A percentile compares a stretch with the other conserved stretches of the same genome.
phyloP scores from a whole-genome alignment of 768 basidiomycete species.

The Naganishia vaughanmartiniae region DNA sequence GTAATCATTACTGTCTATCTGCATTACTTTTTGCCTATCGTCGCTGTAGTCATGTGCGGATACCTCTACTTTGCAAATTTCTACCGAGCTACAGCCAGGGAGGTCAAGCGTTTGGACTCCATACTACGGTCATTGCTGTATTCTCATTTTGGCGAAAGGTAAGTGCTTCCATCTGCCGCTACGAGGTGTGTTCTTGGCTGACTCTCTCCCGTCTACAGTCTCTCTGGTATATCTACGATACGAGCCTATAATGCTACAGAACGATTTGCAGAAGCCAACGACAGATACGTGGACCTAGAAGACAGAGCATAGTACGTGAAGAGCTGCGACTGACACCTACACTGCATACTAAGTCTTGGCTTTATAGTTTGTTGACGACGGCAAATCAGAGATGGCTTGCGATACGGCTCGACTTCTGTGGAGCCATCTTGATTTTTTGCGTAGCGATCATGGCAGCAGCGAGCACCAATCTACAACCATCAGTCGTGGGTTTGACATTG shows the following conservation, averaged over 20 bases:
- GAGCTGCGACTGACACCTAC: too few species aligned
- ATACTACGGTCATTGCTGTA: constrained; percentile 81
- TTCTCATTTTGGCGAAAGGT: constrained; percentile 84
- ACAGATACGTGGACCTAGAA: constrained; percentile 77
- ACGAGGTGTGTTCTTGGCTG: neutral
- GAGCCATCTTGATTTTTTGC: constrained; percentile 56
- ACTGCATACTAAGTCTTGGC: too few species aligned
- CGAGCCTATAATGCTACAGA: constrained; percentile 77
- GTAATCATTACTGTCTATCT: constrained; percentile 47
- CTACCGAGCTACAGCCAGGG: constrained; percentile 79
- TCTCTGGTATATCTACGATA: constrained; percentile 59
- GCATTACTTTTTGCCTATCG: constrained; percentile 46
- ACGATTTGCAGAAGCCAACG: constrained; percentile 72
- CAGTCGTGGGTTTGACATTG: constrained; percentile 73
- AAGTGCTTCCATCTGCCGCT: constrained; percentile 59
- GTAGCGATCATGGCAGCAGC: constrained; percentile 72
- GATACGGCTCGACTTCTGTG: constrained; percentile 82
- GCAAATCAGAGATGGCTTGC: constrained; percentile 75
- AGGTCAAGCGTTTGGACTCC: constrained; percentile 70
- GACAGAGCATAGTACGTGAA: constrained; percentile 72
- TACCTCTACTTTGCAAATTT: constrained; percentile 59
- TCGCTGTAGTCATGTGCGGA: constrained; percentile 40
- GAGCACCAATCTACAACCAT: constrained; percentile 64
- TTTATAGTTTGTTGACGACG: constrained; percentile 60
- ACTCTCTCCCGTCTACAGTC: constrained; percentile 26